These are phyloP conservation scores for Warburgia ugandensis DNA, from an alignment of 164 flowering plant species.

Conservation along the genomic window DNA sequence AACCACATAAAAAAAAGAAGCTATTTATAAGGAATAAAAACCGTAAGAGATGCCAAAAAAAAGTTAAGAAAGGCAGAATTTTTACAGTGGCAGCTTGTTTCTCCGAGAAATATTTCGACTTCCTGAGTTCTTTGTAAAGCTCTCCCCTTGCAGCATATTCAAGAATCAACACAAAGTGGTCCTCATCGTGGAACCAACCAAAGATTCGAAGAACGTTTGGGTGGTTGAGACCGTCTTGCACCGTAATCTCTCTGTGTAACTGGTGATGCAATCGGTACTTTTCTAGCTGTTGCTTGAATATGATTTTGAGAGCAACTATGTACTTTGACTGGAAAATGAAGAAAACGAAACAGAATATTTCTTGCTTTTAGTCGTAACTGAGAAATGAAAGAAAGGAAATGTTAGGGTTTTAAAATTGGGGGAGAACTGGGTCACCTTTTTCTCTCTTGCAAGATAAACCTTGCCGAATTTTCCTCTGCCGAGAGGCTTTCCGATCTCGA, in stretches of 20 bases:
- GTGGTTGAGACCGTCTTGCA: constrained; percentile 63
- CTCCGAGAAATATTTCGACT: constrained; percentile 45
- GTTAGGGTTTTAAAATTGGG: neutral
- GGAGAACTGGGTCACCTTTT: constrained; percentile 29
- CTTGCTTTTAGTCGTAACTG: neutral
- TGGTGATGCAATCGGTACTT: constrained; percentile 68
- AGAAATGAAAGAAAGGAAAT: neutral
- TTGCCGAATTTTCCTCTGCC: constrained; percentile 88
- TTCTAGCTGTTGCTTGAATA: constrained; percentile 74
- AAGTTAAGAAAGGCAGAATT: neutral
- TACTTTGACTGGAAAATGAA: constrained; percentile 46
- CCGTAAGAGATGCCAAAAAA: neutral
- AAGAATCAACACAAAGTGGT: constrained; percentile 75
- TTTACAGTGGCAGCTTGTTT: constrained; percentile 72
- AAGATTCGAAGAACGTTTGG: constrained; percentile 76
- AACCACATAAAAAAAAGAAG: neutral
- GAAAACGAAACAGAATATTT: neutral
- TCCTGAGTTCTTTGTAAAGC: constrained; percentile 55
- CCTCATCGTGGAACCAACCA: constrained; percentile 83
- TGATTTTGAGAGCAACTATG: constrained; percentile 76
- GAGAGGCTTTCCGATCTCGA: constrained; percentile 88
- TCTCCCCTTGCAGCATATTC: constrained; percentile 88
- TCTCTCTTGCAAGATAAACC: constrained; percentile 81
- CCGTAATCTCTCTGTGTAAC: constrained; percentile 81
- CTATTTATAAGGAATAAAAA: neutral